These are phyloP conservation scores for Ambrosiella cleistominuta DNA, from an alignment of 2,329 filamentous ascomycete species.

Conservation along the genomic window DNA sequence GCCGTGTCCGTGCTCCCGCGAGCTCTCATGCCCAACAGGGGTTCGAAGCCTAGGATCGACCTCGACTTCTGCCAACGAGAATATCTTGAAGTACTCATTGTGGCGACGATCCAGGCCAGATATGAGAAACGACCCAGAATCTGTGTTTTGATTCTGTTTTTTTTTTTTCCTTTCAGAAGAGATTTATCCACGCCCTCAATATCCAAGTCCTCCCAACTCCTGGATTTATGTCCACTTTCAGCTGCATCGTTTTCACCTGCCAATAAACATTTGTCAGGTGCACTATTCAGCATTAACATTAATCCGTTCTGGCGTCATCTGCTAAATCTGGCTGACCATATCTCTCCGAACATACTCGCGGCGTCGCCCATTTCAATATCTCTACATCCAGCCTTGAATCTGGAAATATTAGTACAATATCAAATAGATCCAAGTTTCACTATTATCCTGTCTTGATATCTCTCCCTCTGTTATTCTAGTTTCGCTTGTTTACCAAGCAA, in stretches of 20 bases:
- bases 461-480: background rate
- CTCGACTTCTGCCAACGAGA: background rate
- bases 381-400: background rate
- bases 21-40: background rate
- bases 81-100: background rate
- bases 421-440: too few relatives aligned
- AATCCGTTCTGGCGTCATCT: background rate
- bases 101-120: too few relatives aligned
- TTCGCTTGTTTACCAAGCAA: background rate
- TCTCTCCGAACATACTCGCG: background rate
- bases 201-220: too few relatives aligned
- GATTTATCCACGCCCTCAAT: too few relatives aligned
- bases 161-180: too few relatives aligned
- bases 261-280: background rate
- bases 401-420: background rate
- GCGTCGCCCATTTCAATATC: background rate
- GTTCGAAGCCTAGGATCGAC: background rate
- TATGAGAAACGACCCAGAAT: too few relatives aligned
- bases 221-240: too few relatives aligned
- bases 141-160: too few relatives aligned
- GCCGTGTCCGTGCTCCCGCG: background rate
- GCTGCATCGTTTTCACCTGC: background rate
- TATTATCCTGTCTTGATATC: too few relatives aligned
- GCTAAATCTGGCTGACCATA: background rate
- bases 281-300: background rate